Evolutionary conservation across 2,329 filamentous ascomycete genomes (phyloP).

Genomic region (Arthrobotrys pseudoclavata): DNA sequence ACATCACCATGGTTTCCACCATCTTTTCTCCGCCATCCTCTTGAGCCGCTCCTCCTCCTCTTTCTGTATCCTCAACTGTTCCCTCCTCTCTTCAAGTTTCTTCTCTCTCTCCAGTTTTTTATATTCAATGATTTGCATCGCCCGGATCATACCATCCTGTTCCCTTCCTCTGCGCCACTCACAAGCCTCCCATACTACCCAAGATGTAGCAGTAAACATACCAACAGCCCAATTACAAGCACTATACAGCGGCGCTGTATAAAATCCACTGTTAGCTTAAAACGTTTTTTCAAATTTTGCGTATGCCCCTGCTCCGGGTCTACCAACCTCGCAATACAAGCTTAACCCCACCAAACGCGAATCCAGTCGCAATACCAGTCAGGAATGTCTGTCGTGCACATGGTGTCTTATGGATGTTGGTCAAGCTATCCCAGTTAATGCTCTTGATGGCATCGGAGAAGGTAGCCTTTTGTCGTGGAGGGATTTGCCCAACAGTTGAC

Average conservation of each 20-base stretch:
- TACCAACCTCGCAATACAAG: slow-evolving; percentile 80
- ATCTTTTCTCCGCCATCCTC: slow-evolving; percentile 60
- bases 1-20: slow-evolving; percentile 62
- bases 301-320: no score
- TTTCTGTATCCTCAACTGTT: slow-evolving; percentile 65
- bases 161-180: slow-evolving; percentile 80
- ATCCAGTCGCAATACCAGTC: slow-evolving; percentile 84
- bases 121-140: slow-evolving; percentile 83
- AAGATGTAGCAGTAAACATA: slow-evolving; percentile 78
- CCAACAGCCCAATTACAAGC: slow-evolving; percentile 89
- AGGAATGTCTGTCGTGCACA: slow-evolving; percentile 87
- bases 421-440: slow-evolving; percentile 68
- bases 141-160: slow-evolving; percentile 84
- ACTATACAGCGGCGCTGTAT: slow-evolving; percentile 73
- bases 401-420: slow-evolving; percentile 80
- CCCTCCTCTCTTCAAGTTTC: slow-evolving; percentile 66
- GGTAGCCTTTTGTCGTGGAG: slow-evolving; percentile 35
- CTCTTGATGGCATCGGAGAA: slow-evolving; percentile 44
- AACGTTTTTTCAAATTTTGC: no score
- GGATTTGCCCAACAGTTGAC: slow-evolving; percentile 50
- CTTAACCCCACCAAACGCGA: slow-evolving; percentile 79
- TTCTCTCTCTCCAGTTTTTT: slow-evolving; percentile 77
- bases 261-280: background rate
- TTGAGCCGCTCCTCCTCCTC: slow-evolving; percentile 63
- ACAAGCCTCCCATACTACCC: slow-evolving; percentile 86